phyloP scores from a whole-genome alignment of 2,329 filamentous ascomycete genomes.

The Monilinia laxa region DNA sequence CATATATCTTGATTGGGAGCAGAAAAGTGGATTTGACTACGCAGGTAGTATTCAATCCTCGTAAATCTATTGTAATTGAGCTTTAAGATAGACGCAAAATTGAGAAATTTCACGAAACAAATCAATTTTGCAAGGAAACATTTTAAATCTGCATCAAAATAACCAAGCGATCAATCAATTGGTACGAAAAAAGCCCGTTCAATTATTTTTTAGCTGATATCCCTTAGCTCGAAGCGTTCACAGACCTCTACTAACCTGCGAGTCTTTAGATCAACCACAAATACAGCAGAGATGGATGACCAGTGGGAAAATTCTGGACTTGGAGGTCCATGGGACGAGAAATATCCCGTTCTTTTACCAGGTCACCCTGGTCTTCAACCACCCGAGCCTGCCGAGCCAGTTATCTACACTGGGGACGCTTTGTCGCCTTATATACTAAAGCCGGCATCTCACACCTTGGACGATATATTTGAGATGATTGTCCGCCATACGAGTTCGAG shows the following conservation, averaged over 20 bases:
- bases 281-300: not conserved
- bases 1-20: not conserved
- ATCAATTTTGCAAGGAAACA: not conserved
- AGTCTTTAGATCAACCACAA: not conserved
- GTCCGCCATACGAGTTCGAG: not conserved
- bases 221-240: not conserved
- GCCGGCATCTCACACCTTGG: not conserved
- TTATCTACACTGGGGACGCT: not conserved
- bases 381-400: no score
- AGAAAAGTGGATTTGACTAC: not conserved
- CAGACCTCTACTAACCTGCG: not conserved
- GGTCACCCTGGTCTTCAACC: not conserved
- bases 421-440: not conserved
- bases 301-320: not conserved
- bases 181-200: not conserved
- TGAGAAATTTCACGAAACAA: not conserved
- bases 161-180: no score
- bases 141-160: not conserved
- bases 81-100: not conserved
- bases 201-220: not conserved
- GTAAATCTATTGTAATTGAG: not conserved
- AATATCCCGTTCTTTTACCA: not conserved
- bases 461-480: not conserved
- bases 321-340: not conserved
- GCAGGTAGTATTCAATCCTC: no score